These are phyloP conservation scores for Daldinia concentrica DNA, from an alignment of 495 filamentous ascomycete genomes.

Conservation along the genomic window DNA sequence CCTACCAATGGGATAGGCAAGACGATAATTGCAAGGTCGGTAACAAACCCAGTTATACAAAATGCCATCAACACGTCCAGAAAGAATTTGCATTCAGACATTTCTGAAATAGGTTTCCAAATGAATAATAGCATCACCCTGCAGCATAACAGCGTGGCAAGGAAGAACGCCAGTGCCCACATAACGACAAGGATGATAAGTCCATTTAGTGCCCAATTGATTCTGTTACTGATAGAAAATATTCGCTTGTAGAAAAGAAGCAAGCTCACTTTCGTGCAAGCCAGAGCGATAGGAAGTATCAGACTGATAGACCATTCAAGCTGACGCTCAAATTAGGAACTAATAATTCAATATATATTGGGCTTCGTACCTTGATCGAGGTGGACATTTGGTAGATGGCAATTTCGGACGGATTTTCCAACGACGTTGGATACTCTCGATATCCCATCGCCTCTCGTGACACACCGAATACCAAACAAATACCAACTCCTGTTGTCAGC, in stretches of 20 bases:
- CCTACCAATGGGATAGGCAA: slow-evolving; percentile 44
- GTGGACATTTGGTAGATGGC: slow-evolving; percentile 14
- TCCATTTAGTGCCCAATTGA: slow-evolving; percentile 20
- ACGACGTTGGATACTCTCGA: slow-evolving; percentile 6
- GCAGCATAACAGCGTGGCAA: slow-evolving; percentile 41
- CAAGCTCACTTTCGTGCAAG: slow-evolving; percentile 43
- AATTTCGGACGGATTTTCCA: slow-evolving; percentile 8
- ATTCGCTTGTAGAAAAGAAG: slow-evolving; percentile 47
- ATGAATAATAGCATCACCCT: slow-evolving; percentile 26
- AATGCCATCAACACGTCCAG: slow-evolving; percentile 27
- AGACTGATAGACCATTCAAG: slow-evolving; percentile 32
- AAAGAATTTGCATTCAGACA: slow-evolving; percentile 26
- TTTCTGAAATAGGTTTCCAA: slow-evolving; percentile 17
- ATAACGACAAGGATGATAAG: slow-evolving; percentile 24
- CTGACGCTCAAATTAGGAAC: slow-evolving; percentile 10
- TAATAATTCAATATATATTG: background rate
- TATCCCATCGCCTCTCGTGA: slow-evolving; percentile 31
- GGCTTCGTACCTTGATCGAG: slow-evolving; percentile 12
- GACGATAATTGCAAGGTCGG: slow-evolving; percentile 38
- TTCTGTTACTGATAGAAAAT: slow-evolving; percentile 30
- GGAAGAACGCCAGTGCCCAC: slow-evolving; percentile 39
- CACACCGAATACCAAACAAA: slow-evolving; percentile 24
- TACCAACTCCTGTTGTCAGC: slow-evolving; percentile 31
- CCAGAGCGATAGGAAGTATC: slow-evolving; percentile 42
- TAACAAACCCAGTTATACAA: slow-evolving; percentile 35